Conservation (phyloP, 805 yeast species). For the Metschnikowia reukaufii region DNA sequence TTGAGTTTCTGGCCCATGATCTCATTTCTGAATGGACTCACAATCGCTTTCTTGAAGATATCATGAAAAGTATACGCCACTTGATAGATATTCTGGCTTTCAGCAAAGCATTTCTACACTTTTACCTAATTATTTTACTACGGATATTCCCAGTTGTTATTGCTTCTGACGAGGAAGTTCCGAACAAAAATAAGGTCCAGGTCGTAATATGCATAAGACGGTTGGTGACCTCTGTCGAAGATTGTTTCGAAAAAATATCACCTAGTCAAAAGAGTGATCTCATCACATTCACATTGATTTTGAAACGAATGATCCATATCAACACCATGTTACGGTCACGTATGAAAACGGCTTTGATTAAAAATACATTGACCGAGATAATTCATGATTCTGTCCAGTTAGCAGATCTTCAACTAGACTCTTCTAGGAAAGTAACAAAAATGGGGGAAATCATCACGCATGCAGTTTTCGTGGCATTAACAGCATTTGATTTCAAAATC, state of each 20-base stretch:
- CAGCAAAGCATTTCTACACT: not conserved
- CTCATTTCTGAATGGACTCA: not conserved
- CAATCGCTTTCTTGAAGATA: not conserved
- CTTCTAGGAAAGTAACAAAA: not conserved
- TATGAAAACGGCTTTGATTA: not conserved
- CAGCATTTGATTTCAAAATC: not conserved
- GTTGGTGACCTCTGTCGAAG: not conserved
- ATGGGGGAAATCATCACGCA: not conserved
- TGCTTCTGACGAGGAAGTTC: constrained; percentile 1
- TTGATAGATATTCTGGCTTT: not conserved
- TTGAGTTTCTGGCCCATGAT: not conserved
- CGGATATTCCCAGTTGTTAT: not conserved
- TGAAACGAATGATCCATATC: not conserved
- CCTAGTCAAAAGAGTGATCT: not conserved
- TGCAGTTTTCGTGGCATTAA: not conserved
- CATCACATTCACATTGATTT: not conserved
- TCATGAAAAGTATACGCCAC: not conserved
- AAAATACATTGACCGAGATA: not conserved
- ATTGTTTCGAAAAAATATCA: not conserved
- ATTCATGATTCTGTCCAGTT: not conserved
- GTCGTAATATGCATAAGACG: not conserved
- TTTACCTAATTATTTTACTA: not conserved
- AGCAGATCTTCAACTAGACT: not conserved
- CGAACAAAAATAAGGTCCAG: not conserved
- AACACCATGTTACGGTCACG: not conserved